phyloP scores from a whole-genome alignment of 306 rosid species.

The Cicer bijugum region DNA sequence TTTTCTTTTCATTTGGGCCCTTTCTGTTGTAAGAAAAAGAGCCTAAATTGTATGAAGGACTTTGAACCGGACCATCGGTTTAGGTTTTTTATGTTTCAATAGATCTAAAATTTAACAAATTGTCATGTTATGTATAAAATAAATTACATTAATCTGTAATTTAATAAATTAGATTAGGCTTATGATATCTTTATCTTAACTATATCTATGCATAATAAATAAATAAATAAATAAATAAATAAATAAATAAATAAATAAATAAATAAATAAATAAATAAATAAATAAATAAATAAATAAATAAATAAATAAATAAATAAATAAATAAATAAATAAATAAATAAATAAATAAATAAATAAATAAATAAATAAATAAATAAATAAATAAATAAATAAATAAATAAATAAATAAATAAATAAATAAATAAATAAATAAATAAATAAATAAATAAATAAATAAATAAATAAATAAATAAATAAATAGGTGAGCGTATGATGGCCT shows the following conservation, averaged over 20 bases:
- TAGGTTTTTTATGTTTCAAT: background rate
- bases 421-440: background rate
- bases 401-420: background rate
- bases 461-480: conserved; percentile 9
- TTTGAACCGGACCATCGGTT: background rate
- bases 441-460: background rate
- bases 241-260: conserved; percentile 13
- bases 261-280: conserved; percentile 4
- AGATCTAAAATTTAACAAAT: background rate
- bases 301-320: conserved; percentile 4
- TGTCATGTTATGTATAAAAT: background rate
- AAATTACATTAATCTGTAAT: background rate
- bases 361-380: background rate
- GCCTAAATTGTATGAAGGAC: background rate
- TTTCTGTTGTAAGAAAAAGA: background rate
- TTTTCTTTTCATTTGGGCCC: background rate
- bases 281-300: conserved; percentile 13
- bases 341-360: background rate
- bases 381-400: background rate
- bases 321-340: conserved; percentile 13
- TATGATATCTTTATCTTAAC: conserved; percentile 13
- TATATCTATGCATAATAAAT: background rate
- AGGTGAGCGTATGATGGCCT: background rate
- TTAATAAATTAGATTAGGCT: background rate
- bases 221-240: background rate